These are phyloP conservation scores for Ogataea hybrid DNA, from an alignment of 1,139 yeast species.

Conservation along the genomic window DNA sequence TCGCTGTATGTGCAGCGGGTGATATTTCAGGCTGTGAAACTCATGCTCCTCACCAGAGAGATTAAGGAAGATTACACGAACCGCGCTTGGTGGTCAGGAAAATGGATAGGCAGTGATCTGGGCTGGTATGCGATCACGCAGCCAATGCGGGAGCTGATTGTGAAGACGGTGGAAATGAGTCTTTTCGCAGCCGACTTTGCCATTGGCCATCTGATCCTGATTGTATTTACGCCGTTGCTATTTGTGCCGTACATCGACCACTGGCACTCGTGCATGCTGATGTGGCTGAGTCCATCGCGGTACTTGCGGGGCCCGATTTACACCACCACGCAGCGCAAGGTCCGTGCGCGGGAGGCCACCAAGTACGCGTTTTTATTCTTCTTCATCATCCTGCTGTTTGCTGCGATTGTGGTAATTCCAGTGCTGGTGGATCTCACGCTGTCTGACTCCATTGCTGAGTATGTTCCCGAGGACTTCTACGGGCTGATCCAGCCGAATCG, in stretches of 20 bases:
- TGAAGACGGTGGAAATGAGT: slow-evolving; percentile 68
- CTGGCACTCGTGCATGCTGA: slow-evolving; percentile 75
- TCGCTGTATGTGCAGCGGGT: slow-evolving; percentile 53
- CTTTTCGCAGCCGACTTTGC: slow-evolving; percentile 71
- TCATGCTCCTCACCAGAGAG: slow-evolving; percentile 58
- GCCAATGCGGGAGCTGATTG: slow-evolving; percentile 64
- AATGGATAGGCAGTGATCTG: slow-evolving; percentile 61
- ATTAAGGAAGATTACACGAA: slow-evolving; percentile 54
- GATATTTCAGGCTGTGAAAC: slow-evolving; percentile 46
- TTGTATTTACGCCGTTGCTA: slow-evolving; percentile 59
- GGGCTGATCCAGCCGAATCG: slow-evolving; percentile 54
- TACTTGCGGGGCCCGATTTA: slow-evolving; percentile 44
- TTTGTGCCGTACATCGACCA: slow-evolving; percentile 69
- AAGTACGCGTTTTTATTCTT: slow-evolving; percentile 45
- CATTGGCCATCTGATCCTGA: slow-evolving; percentile 61
- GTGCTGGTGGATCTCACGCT: slow-evolving; percentile 22
- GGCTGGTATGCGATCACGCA: slow-evolving; percentile 62
- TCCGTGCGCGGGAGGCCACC: slow-evolving; percentile 37
- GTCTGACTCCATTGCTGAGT: slow-evolving; percentile 23
- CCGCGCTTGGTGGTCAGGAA: slow-evolving; percentile 86
- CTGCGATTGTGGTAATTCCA: slow-evolving; percentile 24
- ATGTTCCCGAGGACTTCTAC: slow-evolving; percentile 29
- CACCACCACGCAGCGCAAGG: slow-evolving; percentile 36
- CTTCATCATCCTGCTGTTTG: slow-evolving; percentile 30
- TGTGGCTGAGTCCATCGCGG: slow-evolving; percentile 75